These are phyloP conservation scores for Leccinum boreale DNA, from an alignment of 768 basidiomycete species.

Conservation along the genomic window DNA sequence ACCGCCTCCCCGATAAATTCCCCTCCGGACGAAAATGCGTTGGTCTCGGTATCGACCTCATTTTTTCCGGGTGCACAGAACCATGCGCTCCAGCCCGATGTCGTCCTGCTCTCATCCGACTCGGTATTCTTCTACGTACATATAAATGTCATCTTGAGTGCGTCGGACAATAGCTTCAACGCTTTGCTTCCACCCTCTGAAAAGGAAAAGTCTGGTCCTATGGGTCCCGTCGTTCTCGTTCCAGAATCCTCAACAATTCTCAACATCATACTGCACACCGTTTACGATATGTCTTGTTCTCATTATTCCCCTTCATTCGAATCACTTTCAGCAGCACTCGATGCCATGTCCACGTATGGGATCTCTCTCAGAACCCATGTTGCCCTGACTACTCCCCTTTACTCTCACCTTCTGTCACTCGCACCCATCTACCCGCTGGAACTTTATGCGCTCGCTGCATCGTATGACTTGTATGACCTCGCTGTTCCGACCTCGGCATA, in stretches of 20 bases:
- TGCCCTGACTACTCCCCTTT: slow-evolving; percentile 52
- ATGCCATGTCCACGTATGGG: slow-evolving; percentile 58
- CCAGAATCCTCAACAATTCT: slow-evolving; percentile 59
- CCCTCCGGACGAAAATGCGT: slow-evolving; percentile 39
- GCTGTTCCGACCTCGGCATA: slow-evolving; percentile 74
- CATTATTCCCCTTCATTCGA: slow-evolving; percentile 72
- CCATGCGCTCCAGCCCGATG: slow-evolving; percentile 53
- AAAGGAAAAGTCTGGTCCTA: slow-evolving; percentile 37
- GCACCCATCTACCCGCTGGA: slow-evolving; percentile 69
- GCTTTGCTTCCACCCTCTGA: slow-evolving; percentile 48
- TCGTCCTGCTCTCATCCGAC: slow-evolving; percentile 68
- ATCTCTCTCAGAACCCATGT: slow-evolving; percentile 47
- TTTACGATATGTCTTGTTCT: slow-evolving; percentile 70
- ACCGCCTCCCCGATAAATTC: slow-evolving; percentile 32
- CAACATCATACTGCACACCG: slow-evolving; percentile 69
- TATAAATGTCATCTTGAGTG: slow-evolving; percentile 49
- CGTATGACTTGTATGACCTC: slow-evolving; percentile 64
- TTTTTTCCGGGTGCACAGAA: slow-evolving; percentile 71
- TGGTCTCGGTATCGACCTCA: slow-evolving; percentile 78
- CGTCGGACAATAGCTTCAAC: slow-evolving; percentile 65
- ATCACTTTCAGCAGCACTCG: slow-evolving; percentile 53
- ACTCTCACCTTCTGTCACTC: slow-evolving; percentile 57
- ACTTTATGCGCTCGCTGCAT: slow-evolving; percentile 68
- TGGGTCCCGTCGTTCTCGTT: slow-evolving; percentile 55
- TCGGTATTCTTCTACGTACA: slow-evolving; percentile 85